Evolutionary conservation across 352 stramenopile genomes (phyloP), one percentile per base, ranked within the genome.

Genomic region (Phytophthora palmivora): DNA sequence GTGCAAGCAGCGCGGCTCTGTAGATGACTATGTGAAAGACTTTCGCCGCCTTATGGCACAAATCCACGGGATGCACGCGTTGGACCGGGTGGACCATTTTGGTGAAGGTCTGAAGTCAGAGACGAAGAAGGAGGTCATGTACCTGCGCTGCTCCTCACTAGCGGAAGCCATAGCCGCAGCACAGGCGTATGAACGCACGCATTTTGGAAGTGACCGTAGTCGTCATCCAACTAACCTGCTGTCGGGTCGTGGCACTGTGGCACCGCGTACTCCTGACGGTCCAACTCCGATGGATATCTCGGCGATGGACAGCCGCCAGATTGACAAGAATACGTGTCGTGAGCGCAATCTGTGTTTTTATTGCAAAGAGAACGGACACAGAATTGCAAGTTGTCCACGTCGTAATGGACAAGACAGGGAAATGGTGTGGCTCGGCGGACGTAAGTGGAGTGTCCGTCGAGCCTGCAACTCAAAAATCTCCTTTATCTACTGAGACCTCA

Each of bases 81-180:
- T n/a, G n/a, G n/a, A n/a, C n/a, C n/a, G n/a, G n/a, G n/a, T n/a
- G n/a, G n/a, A 54, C 16, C 42, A 47, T 14, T 62, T 62, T 18
- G 48, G 43, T 33, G 53, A 62, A 3, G 53, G 53, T 11, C 34
- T 62, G 0, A 61, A 60, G 14, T 47, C 53, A 1, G 53, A 52
- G 32, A 61, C 42, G 3, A 37, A 36, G 4, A 61, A 47, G 38
- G 19, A 61, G 12, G 33, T 61, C 6, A 61, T 48, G 33, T 53
- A 61, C 4, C 15, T 61, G 15, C 19, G 53, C 7, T 61, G 21
- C 26, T 14, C 12, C 2, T 47, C 53, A 6, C 53, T 53, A 1
- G 42, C 42, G 0, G 32, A 53, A 9, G 42, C 21, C 2, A 53
- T 61, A 12, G 18, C 15, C 0, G 26, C 26, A 6, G 28, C 44